Percentiles rank a stretch among this genome's conserved stretches.
Evolutionary conservation across 2,329 filamentous ascomycete genomes (phyloP).

Genomic region (Microdochium paspali): DNA sequence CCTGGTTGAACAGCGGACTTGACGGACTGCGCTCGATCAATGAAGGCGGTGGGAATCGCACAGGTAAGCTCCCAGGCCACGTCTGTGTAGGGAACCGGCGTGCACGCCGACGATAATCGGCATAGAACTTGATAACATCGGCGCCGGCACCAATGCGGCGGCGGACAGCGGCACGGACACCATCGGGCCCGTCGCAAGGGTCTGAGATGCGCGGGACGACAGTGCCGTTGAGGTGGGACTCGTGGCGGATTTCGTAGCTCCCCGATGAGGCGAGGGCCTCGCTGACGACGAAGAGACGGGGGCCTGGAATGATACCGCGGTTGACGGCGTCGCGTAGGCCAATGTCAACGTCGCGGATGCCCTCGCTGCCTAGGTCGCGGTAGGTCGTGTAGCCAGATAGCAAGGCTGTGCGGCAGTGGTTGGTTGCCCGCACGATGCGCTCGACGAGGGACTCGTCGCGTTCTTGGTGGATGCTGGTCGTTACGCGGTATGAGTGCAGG

Average conservation of each 20-base stretch:
- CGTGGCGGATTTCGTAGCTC: conserved; percentile 37
- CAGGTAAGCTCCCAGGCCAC: conserved; percentile 12
- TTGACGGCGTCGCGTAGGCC: conserved; percentile 43
- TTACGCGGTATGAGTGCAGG: conserved; percentile 35
- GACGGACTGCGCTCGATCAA: conserved; percentile 25
- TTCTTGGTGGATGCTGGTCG: conserved; percentile 31
- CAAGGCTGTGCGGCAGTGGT: conserved; percentile 41
- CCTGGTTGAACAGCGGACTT: conserved; percentile 33
- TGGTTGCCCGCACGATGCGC: conserved; percentile 41
- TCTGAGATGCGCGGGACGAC: conserved; percentile 28
- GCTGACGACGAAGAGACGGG: conserved; percentile 45
- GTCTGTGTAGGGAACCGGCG: conserved; percentile 28
- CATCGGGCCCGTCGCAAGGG: conserved; percentile 35
- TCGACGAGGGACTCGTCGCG: conserved; percentile 50
- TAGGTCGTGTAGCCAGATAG: conserved; percentile 50
- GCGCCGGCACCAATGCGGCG: conserved; percentile 36
- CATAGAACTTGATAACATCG: conserved; percentile 42
- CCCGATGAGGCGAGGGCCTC: conserved; percentile 38
- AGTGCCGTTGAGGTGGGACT: conserved; percentile 27
- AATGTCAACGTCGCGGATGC: conserved; percentile 37
- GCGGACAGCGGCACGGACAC: conserved; percentile 33
- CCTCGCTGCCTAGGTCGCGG: conserved; percentile 45
- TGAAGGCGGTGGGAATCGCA: conserved; percentile 23
- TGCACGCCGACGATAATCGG: conserved; percentile 34
- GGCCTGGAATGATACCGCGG: conserved; percentile 42